Evolutionary conservation across 2,329 filamentous ascomycete genomes (phyloP), one percentile per base, ranked within the genome.

Genomic region (Hypocrella siamensis): DNA sequence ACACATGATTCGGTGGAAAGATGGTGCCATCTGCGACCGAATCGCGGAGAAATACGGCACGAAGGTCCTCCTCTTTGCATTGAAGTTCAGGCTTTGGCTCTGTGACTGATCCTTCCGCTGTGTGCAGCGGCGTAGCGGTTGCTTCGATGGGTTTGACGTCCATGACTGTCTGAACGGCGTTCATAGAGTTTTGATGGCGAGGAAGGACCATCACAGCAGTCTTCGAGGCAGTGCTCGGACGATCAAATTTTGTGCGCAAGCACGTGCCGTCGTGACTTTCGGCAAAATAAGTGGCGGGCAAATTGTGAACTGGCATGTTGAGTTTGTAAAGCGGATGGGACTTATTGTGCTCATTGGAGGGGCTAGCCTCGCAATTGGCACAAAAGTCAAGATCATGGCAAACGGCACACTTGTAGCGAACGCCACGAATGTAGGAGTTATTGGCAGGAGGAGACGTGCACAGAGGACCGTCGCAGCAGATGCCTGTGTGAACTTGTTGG

Each of bases 271-370:
- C 63, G 36, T 68, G 69, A 44, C 84, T 75, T 55, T 93, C 83
- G 32, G 79, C 79, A 40, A 79, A 67, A 7, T 88, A 96, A 31
- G 75, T 86, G 32, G 98, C 81, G 39, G 73, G 86, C 22, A 93
- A 82, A 43, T 82, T 79, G 42, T 83, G 80, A 30, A 98, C 79
- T 8, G 88, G 81, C 3, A 82, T 92, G 68, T 84, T 93, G 65
- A 98, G 85, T 62, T 93, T 94, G 63, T 98, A 85, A 44, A 98
- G 63, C 18, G 90, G 90, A 47, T 98, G 90, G n/a, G 86, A 93
- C 55, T 75, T 77, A 64, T 96, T 94, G 63, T 98, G 90, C 16
- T 61, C 63, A 54, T 92, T 88, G 40, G 65, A 65, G 6, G 90
- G 90, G 46, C 75, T 75, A 30, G 88, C 84, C 60, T 98, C 92